A percentile compares a stretch with the other conserved stretches of the same genome.
These are phyloP conservation scores for Globisporangium polare DNA, from an alignment of 352 stramenopile species.

Conservation along the genomic window DNA sequence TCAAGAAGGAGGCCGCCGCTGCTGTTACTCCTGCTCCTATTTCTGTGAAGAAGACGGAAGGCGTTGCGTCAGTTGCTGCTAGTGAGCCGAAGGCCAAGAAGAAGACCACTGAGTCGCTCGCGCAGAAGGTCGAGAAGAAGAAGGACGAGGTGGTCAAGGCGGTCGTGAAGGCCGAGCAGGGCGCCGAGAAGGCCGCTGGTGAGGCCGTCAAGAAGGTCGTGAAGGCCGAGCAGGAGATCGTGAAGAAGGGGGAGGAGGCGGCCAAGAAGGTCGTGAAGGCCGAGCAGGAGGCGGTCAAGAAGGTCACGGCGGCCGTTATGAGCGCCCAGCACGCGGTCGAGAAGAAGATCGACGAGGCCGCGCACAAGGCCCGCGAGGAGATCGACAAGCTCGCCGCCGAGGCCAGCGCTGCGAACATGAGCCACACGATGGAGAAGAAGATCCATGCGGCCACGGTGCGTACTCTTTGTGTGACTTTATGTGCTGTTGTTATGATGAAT, in stretches of 20 bases:
- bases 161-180: constrained; percentile 17
- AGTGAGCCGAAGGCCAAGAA: constrained; percentile 14
- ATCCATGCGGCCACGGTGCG: constrained; percentile 62
- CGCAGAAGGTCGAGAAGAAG: constrained; percentile 16
- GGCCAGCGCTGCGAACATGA: constrained; percentile 40
- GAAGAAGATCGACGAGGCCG: constrained; percentile 62
- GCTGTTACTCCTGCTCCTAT: not conserved
- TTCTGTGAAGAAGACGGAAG: constrained; percentile 11
- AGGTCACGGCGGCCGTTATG: constrained; percentile 17
- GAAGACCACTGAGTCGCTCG: constrained; percentile 7
- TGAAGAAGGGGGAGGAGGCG: constrained; percentile 31
- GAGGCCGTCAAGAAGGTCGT: constrained; percentile 27
- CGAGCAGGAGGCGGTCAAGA: constrained; percentile 10
- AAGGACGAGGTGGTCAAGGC: constrained; percentile 24
- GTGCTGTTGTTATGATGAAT: not conserved
- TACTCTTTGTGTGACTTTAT: not conserved
- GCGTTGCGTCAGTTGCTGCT: not conserved
- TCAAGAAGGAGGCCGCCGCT: constrained; percentile 15
- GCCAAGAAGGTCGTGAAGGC: constrained; percentile 12
- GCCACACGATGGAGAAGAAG: constrained; percentile 53
- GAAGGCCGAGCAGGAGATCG: constrained; percentile 17
- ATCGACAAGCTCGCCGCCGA: constrained; percentile 53
- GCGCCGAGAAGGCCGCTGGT: constrained; percentile 18
- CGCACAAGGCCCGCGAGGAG: constrained; percentile 54
- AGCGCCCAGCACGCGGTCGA: constrained; percentile 33